Evolutionary conservation across 176 grass and related monocot genomes (phyloP).

Genomic region (Phoenix roebelenii): DNA sequence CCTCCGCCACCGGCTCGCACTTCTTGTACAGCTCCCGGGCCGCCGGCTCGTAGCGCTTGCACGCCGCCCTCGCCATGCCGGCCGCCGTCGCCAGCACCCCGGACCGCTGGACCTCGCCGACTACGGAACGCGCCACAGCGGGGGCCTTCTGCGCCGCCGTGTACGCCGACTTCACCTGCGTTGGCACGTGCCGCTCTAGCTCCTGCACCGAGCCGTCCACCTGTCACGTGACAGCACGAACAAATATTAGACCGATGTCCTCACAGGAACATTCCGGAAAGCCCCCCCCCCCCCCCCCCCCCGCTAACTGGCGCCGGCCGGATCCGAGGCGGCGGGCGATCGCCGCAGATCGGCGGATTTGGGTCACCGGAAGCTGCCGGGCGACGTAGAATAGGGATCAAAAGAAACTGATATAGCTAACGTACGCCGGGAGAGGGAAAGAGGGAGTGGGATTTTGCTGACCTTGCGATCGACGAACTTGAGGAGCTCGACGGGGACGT

Average conservation of each 20-base stretch:
- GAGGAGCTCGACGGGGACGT: slow-evolving; percentile 54
- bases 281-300: no score
- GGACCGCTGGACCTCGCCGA: slow-evolving; percentile 26
- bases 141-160: slow-evolving; percentile 24
- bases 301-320: no score
- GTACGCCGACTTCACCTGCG: slow-evolving; percentile 31
- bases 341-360: no score
- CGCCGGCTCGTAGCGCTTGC: slow-evolving; percentile 29
- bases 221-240: slow-evolving; percentile 23
- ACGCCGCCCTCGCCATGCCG: slow-evolving; percentile 17
- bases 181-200: slow-evolving; percentile 43
- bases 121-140: slow-evolving; percentile 34
- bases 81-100: slow-evolving; percentile 28
- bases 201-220: slow-evolving; percentile 38
- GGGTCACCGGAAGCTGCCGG: no score
- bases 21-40: slow-evolving; percentile 38
- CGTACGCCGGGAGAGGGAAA: background rate
- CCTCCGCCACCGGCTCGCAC: slow-evolving; percentile 65
- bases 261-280: no score
- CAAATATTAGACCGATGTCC: no score
- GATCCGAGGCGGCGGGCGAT: no score
- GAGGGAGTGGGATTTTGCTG: background rate
- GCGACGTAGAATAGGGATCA: no score
- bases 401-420: no score
- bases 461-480: slow-evolving; percentile 79